Evolutionary conservation across 2,329 filamentous ascomycete species (phyloP).

Genomic region (Sphaerulina musiva): DNA sequence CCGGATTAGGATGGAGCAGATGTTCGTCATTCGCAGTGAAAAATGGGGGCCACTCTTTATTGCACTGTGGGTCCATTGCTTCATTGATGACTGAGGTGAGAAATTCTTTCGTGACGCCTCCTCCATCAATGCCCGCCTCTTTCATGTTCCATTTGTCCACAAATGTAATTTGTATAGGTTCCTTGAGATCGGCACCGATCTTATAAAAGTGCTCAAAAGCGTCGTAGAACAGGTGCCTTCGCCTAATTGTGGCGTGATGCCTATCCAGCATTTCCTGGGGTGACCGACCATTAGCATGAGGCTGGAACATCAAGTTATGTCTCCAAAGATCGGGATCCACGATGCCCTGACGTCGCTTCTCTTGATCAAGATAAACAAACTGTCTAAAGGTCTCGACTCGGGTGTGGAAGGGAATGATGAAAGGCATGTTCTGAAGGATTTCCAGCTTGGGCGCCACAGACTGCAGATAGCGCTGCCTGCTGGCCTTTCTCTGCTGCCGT

Average conservation of each 20-base stretch:
- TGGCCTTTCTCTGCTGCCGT: constrained; percentile 58
- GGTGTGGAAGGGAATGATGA: constrained; percentile 87
- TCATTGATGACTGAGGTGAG: constrained; percentile 80
- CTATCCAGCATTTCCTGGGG: constrained; percentile 45
- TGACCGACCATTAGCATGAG: constrained; percentile 24
- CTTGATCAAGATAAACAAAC: constrained; percentile 79
- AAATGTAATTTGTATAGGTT: constrained; percentile 94
- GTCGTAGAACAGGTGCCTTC: constrained; percentile 76
- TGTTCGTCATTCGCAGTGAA: constrained; percentile 83
- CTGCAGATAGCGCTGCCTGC: constrained; percentile 65
- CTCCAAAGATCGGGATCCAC: constrained; percentile 72
- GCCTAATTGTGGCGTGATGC: constrained; percentile 70
- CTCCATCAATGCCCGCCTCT: constrained; percentile 93
- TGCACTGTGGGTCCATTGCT: constrained; percentile 38
- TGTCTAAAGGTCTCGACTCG: constrained; percentile 88
- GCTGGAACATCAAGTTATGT: constrained; percentile 37
- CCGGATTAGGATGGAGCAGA: constrained; percentile 81
- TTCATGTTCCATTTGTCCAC: constrained; percentile 79
- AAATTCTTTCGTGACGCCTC: constrained; percentile 96
- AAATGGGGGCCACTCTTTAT: constrained; percentile 37
- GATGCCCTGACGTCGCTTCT: constrained; percentile 59
- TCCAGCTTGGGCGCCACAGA: constrained; percentile 79
- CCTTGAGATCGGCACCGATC: constrained; percentile 77
- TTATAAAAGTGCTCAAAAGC: constrained; percentile 77
- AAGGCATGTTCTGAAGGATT: constrained; percentile 91